Evolutionary conservation across 1,284 basidiomycete genomes (phyloP).

Genomic region (Moesziomyces sp.): DNA sequence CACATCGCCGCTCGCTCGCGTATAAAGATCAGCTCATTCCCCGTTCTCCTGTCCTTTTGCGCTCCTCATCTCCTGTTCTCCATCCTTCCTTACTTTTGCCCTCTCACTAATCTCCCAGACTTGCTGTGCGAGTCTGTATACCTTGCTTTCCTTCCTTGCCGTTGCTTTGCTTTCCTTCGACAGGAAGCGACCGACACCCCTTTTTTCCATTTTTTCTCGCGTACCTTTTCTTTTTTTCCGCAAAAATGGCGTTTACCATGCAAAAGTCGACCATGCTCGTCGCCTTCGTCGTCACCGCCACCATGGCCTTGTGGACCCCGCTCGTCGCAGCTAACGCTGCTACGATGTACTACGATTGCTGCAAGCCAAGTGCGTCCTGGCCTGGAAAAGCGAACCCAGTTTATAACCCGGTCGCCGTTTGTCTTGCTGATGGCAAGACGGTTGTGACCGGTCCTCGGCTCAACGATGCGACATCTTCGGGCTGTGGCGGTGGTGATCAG

Average conservation of each 20-base stretch:
- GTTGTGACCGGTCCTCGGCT: slow-evolving; percentile 28
- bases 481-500: slow-evolving; percentile 36
- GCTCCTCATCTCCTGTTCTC: background rate
- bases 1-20: too few species aligned
- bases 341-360: slow-evolving; percentile 47
- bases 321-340: slow-evolving; percentile 18
- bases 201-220: background rate
- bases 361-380: slow-evolving; percentile 12
- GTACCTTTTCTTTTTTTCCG: background rate
- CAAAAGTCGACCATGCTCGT: slow-evolving; percentile 20
- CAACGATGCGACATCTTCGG: slow-evolving; percentile 23
- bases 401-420: slow-evolving; percentile 22
- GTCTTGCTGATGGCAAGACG: slow-evolving; percentile 32
- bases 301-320: slow-evolving; percentile 16
- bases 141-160: background rate
- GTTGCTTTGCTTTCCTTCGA: slow-evolving; percentile 20
- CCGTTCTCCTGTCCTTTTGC: background rate
- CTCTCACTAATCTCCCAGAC: background rate
- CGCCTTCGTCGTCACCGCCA: slow-evolving; percentile 10
- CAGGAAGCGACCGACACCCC: slow-evolving; percentile 10
- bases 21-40: background rate
- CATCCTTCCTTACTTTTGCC: too few species aligned
- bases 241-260: slow-evolving; percentile 19
- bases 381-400: slow-evolving; percentile 14
- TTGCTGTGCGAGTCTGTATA: slow-evolving; percentile 20